phyloP scores from a whole-genome alignment of 768 basidiomycete genomes.

The Lentinula guzmanii region DNA sequence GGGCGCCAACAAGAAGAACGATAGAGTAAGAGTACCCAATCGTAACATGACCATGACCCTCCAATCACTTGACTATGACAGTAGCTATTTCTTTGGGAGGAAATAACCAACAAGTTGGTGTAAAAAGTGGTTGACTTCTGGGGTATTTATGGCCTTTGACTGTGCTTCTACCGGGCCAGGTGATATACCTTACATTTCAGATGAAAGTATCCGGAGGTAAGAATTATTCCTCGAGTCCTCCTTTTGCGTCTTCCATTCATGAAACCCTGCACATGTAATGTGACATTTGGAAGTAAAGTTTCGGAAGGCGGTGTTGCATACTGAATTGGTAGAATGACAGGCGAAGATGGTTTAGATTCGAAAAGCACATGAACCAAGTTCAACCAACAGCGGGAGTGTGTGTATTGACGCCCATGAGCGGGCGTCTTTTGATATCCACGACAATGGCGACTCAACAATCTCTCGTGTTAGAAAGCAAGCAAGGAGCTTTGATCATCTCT shows the following conservation, averaged over 20 bases:
- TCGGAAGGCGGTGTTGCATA: background rate
- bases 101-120: background rate
- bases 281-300: background rate
- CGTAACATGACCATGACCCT: background rate
- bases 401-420: too few species aligned
- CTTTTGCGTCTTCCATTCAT: too few species aligned
- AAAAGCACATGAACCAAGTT: background rate
- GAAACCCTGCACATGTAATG: background rate
- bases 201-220: background rate
- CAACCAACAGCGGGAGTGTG: too few species aligned
- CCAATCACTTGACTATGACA: background rate
- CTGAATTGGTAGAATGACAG: background rate
- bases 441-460: background rate
- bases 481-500: background rate
- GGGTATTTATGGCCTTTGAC: background rate
- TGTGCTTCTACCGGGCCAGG: background rate
- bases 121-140: too few species aligned
- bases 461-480: background rate
- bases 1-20: background rate
- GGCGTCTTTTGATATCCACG: too few species aligned
- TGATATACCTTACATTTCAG: background rate
- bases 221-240: background rate
- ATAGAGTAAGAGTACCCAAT: background rate
- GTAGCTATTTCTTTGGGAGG: background rate
- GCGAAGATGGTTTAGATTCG: too few species aligned